Base-by-base conservation (phyloP, 768 basidiomycete genomes). In the Termitomyces sp. region DNA sequence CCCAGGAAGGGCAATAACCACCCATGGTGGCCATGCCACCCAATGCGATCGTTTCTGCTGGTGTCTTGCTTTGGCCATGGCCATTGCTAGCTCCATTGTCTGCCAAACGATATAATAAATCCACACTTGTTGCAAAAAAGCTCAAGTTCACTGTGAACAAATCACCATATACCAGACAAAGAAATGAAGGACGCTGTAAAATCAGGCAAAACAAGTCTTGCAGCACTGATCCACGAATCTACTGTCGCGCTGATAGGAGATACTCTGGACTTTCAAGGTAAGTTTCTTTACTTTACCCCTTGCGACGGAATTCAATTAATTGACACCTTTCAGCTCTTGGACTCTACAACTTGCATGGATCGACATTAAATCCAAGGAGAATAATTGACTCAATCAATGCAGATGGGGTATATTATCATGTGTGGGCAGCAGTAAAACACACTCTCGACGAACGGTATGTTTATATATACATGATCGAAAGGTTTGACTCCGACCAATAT, bases 241-340 rank as follows among this genome's bases (percentile, higher is more conserved):
- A 64, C 70, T 50, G 69, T 71, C n/a, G 73, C 68, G 7, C 68
- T 81, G 58, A 64, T 81, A 26, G 78, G 75, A 7, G 71, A 80
- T 57, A 79, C 79, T 6, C 63, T 77, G 14, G 69, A 83, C 63
- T 74, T 78, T 32, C 67, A 75, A 66, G 70, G 82, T 82, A 68
- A 56, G 78, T 70, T 38, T 56, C 33, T 26, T n/a, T 20, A 12
- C n/a, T n/a, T 20, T 20, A 12, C 35, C 23, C 8, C 51, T 36
- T 23, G 28, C 16, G 13, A 12, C 28, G 28, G 48, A 43, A 26
- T 35, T 51, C 32, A 0, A 52, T 12, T 18, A 49, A n/a, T n/a
- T 48, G 26, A 51, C 16, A 6, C 16, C 41, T 44, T 61, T 30
- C 36, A 70, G 69, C 61, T 53, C 65, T 70, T 18, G 60, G 65